Evolutionary conservation across 345 rosid genomes (phyloP).

Genomic region (Salix koriyanagi): DNA sequence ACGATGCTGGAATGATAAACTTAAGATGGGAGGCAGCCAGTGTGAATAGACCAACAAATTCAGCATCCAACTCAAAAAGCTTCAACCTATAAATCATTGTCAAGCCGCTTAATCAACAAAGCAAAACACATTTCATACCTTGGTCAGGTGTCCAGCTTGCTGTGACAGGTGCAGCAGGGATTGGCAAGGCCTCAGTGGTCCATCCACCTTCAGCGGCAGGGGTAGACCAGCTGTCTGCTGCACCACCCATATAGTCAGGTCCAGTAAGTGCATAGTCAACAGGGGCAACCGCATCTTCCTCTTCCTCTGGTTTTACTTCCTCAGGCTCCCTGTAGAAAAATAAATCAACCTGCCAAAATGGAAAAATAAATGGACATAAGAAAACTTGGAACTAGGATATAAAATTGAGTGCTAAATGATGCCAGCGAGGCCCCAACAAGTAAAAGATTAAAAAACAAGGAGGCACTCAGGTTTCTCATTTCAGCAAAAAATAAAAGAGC

Average conservation of each 20-base stretch:
- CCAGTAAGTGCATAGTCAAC: slow-evolving; percentile 26
- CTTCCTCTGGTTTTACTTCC: slow-evolving; percentile 29
- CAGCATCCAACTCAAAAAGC: background rate
- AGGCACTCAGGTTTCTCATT: background rate
- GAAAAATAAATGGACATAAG: background rate
- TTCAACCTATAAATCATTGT: background rate
- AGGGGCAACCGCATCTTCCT: slow-evolving; percentile 22
- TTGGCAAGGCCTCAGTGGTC: slow-evolving; percentile 44
- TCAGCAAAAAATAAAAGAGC: background rate
- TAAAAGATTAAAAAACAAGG: background rate
- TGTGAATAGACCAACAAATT: background rate
- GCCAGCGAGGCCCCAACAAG: background rate
- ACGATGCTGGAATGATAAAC: background rate
- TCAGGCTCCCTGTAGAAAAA: slow-evolving; percentile 29
- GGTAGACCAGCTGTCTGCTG: slow-evolving; percentile 46
- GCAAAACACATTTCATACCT: background rate
- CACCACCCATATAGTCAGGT: slow-evolving; percentile 30
- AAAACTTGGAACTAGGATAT: background rate
- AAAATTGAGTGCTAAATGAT: background rate
- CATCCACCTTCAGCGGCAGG: slow-evolving; percentile 50
- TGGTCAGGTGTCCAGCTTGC: slow-evolving; percentile 38
- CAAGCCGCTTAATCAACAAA: background rate
- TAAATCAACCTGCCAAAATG: slow-evolving; percentile 17
- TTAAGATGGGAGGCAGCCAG: background rate
- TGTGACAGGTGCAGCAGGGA: slow-evolving; percentile 49